phyloP scores from a whole-genome alignment of 495 filamentous ascomycete species.

The Apodospora peruviana region DNA sequence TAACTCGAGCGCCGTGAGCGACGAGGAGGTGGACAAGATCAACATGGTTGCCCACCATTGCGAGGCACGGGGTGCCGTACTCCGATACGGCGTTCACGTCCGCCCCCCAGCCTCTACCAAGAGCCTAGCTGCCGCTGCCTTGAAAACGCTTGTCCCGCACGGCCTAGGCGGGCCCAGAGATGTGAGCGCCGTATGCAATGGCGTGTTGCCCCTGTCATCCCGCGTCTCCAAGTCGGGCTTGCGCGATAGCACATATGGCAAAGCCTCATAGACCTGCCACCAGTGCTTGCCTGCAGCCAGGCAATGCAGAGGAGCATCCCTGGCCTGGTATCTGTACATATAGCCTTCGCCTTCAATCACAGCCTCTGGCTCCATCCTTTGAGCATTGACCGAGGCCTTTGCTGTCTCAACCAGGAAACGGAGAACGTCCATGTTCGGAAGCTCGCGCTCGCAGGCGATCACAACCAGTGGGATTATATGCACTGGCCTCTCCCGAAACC shows the following conservation, averaged over 20 bases:
- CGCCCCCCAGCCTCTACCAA: not conserved
- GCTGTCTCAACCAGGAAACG: slow-evolving; percentile 35
- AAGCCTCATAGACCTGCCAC: slow-evolving; percentile 38
- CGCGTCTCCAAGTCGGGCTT: slow-evolving; percentile 34
- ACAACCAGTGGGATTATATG: slow-evolving; percentile 20
- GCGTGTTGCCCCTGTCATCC: slow-evolving; percentile 32
- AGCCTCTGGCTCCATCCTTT: too few species aligned
- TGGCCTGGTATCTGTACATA: not conserved
- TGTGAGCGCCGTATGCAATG: slow-evolving; percentile 36
- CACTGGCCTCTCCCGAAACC: too few species aligned
- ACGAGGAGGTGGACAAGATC: slow-evolving; percentile 5
- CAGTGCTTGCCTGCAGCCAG: slow-evolving; percentile 32
- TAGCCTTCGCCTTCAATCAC: slow-evolving; percentile 13
- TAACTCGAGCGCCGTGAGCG: not conserved
- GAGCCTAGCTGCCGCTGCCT: slow-evolving; percentile 6
- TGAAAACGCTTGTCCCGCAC: slow-evolving; percentile 14
- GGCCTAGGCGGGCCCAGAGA: too few species aligned
- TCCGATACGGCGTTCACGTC: not conserved
- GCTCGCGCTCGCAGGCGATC: slow-evolving; percentile 19
- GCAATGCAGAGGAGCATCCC: slow-evolving; percentile 30
- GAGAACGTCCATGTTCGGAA: slow-evolving; percentile 40
- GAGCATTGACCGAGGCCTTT: slow-evolving; percentile 12
- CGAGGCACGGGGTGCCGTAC: slow-evolving; percentile 1
- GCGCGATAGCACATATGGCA: slow-evolving; percentile 37
- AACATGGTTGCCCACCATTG: not conserved